Percentiles rank a stretch among this genome's conserved stretches.
Evolutionary conservation across 139 green algal genomes (phyloP).

Genomic region (Closterium sp.): DNA sequence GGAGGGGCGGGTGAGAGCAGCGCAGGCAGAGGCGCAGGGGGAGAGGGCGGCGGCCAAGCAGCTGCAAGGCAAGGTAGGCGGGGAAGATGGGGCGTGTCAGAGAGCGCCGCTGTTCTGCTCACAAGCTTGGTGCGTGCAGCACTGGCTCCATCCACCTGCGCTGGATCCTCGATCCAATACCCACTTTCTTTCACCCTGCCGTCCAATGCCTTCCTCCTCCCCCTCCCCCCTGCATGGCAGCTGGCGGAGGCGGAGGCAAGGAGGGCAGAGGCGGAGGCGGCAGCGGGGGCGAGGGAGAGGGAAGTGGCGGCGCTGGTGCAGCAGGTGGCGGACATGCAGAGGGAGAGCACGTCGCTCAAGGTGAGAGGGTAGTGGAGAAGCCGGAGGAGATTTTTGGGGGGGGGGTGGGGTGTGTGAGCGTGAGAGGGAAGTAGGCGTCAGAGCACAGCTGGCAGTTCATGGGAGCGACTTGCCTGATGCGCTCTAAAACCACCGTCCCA

Average conservation of each 20-base stretch:
- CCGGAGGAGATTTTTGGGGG: too few relatives aligned
- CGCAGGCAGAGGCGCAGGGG: background rate
- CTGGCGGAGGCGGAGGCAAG: background rate
- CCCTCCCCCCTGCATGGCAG: background rate
- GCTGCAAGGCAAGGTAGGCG: slow-evolving; percentile 19
- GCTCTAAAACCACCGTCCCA: too few relatives aligned
- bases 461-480: too few relatives aligned
- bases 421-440: background rate
- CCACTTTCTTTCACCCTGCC: too few relatives aligned
- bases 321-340: background rate
- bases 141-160: too few relatives aligned
- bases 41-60: slow-evolving; percentile 1
- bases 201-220: background rate
- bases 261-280: background rate
- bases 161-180: too few relatives aligned
- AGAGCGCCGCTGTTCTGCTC: too few relatives aligned
- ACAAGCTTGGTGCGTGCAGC: too few relatives aligned
- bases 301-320: background rate
- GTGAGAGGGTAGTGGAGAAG: background rate
- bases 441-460: background rate
- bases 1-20: background rate
- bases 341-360: background rate
- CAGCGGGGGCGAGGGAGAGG: background rate
- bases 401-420: too few relatives aligned
- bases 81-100: too few relatives aligned